A percentile compares a stretch with the other conserved stretches of the same genome.
Conservation (phyloP, 345 rosid species). For the Hypericum perforatum region DNA sequence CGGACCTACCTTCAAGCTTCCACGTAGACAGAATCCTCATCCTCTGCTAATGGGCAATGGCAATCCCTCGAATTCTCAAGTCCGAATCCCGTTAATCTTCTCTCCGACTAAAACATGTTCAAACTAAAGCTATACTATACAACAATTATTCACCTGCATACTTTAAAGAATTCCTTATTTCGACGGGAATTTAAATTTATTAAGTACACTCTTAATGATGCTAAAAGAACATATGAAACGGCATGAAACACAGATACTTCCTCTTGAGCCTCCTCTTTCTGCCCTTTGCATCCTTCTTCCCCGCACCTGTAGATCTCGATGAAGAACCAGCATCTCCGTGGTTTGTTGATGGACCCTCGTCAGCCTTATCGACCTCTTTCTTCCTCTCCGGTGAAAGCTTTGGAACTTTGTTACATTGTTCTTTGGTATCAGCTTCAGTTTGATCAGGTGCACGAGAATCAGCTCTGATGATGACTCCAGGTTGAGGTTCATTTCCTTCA, state of each 20-base stretch:
- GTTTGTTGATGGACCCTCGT: constrained; percentile 18
- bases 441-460: neutral
- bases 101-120: too few species aligned
- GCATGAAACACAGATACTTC: constrained; percentile 35
- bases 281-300: constrained; percentile 14
- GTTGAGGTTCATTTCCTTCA: constrained; percentile 7
- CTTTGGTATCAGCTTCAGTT: neutral
- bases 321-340: constrained; percentile 12
- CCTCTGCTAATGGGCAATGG: neutral
- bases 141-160: too few species aligned
- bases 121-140: too few species aligned
- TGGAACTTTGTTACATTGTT: neutral
- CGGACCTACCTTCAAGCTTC: too few species aligned
- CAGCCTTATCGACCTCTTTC: constrained; percentile 4
- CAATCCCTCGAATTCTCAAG: too few species aligned
- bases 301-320: constrained; percentile 1
- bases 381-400: constrained; percentile 1
- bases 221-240: constrained; percentile 19
- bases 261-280: constrained; percentile 19
- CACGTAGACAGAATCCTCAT: too few species aligned
- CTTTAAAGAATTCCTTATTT: too few species aligned
- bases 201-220: neutral
- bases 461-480: constrained; percentile 1
- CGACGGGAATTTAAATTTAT: too few species aligned
- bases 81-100: too few species aligned